A percentile compares a stretch with the other conserved stretches of the same genome.
These are phyloP conservation scores for Nakazawaea holstii DNA, from an alignment of 805 yeast genomes.

Conservation along the genomic window DNA sequence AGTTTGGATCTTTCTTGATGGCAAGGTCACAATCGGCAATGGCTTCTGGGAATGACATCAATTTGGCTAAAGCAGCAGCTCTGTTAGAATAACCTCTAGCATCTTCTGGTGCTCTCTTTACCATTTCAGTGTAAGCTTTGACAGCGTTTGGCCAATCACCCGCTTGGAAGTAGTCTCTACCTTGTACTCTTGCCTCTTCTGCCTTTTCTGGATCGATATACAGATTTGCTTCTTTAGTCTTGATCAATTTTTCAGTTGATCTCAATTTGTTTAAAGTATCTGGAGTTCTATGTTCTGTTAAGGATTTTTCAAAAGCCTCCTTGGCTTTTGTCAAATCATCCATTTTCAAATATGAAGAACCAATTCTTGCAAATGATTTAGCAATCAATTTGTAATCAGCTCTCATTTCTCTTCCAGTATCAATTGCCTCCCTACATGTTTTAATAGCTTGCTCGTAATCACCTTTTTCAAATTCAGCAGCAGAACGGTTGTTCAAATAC, in stretches of 20 bases:
- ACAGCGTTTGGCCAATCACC: conserved; percentile 98
- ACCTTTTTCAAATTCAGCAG: conserved; percentile 96
- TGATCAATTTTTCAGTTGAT: conserved; percentile 78
- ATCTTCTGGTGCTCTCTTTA: conserved; percentile 94
- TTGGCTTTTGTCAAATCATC: conserved; percentile 71
- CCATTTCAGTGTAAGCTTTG: conserved; percentile 90
- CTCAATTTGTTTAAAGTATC: conserved; percentile 86
- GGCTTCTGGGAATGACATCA: conserved; percentile 97
- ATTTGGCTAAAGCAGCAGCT: conserved; percentile 93
- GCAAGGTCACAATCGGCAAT: conserved; percentile 89
- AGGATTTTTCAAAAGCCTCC: conserved; percentile 77
- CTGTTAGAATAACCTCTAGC: conserved; percentile 97
- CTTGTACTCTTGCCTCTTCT: conserved; percentile 89
- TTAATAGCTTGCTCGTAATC: conserved; percentile 80
- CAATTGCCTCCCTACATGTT: conserved; percentile 80
- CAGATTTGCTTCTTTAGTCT: conserved; percentile 67
- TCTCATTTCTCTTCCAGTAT: conserved; percentile 81
- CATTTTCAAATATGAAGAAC: conserved; percentile 72
- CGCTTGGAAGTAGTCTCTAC: conserved; percentile 82
- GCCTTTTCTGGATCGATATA: conserved; percentile 90
- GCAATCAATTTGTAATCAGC: conserved; percentile 91
- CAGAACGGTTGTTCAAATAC: conserved; percentile 92
- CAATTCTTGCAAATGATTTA: conserved; percentile 89
- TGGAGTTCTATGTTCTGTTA: conserved; percentile 96
- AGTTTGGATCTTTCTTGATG: conserved; percentile 79